A percentile compares a stretch with the other conserved stretches of the same genome.
These are phyloP conservation scores for Lipomyces yarrowii DNA, from an alignment of 1,139 yeast genomes.

Conservation along the genomic window DNA sequence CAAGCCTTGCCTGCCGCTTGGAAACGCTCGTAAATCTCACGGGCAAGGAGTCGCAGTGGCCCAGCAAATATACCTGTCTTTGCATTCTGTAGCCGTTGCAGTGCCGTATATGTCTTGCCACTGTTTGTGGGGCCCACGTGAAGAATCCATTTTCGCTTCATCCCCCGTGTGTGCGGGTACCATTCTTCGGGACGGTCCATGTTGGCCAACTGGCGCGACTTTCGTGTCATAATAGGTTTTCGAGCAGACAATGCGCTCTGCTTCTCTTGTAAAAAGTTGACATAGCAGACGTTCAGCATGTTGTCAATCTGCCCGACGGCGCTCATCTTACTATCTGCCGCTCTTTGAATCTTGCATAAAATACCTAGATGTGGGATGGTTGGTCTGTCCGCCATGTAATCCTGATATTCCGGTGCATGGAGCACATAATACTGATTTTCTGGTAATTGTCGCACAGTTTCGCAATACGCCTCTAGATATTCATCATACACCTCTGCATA, in stretches of 20 bases:
- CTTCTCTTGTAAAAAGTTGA: constrained; percentile 1
- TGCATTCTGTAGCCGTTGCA: constrained; percentile 66
- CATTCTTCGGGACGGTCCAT: constrained; percentile 56
- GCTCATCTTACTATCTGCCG: neutral
- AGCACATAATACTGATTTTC: constrained; percentile 17
- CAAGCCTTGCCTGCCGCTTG: constrained; percentile 66
- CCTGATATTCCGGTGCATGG: constrained; percentile 15
- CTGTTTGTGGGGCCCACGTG: constrained; percentile 98
- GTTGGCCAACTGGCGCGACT: constrained; percentile 10
- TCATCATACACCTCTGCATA: constrained; percentile 2
- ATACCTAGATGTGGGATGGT: constrained; percentile 21
- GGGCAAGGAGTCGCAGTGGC: constrained; percentile 83
- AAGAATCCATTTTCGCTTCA: constrained; percentile 76
- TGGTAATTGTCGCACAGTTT: constrained; percentile 9
- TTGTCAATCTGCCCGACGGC: neutral
- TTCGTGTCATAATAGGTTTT: neutral
- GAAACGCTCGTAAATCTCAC: constrained; percentile 87
- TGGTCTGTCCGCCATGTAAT: constrained; percentile 18
- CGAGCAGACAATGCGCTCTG: neutral
- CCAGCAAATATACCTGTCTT: constrained; percentile 93
- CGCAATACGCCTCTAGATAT: constrained; percentile 6
- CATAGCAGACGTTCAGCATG: constrained; percentile 6
- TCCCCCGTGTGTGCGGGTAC: constrained; percentile 83
- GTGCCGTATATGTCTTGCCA: constrained; percentile 90
- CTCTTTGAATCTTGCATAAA: neutral